Evolutionary conservation across 2,329 filamentous ascomycete species (phyloP).

Genomic region (Claviceps monticola): DNA sequence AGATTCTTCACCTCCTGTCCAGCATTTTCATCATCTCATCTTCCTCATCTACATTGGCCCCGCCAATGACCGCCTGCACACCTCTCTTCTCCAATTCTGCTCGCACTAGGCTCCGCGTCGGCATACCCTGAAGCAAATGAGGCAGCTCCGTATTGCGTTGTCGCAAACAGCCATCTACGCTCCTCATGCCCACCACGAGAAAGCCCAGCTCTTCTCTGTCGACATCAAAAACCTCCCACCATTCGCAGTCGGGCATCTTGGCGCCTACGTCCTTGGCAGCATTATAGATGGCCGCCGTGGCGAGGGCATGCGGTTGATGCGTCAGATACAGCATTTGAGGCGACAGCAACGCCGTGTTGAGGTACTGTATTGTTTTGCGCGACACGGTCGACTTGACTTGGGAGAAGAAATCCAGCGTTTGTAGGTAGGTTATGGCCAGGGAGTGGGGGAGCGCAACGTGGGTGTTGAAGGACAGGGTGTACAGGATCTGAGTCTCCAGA

Average conservation of each 20-base stretch:
- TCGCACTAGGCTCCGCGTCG: slow-evolving; percentile 45
- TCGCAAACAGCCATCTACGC: slow-evolving; percentile 56
- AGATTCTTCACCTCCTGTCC: slow-evolving; percentile 15
- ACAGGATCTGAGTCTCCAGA: slow-evolving; percentile 67
- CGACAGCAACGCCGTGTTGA: slow-evolving; percentile 77
- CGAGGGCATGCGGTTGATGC: slow-evolving; percentile 75
- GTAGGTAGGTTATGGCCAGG: slow-evolving; percentile 81
- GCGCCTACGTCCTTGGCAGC: slow-evolving; percentile 63
- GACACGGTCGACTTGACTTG: slow-evolving; percentile 39
- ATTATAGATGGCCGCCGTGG: slow-evolving; percentile 82
- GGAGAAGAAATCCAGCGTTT: slow-evolving; percentile 62
- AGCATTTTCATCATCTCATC: slow-evolving; percentile 28
- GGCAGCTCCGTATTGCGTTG: slow-evolving; percentile 44
- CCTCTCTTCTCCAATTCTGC: slow-evolving; percentile 44
- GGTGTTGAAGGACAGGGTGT: slow-evolving; percentile 64
- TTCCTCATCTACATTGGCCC: slow-evolving; percentile 24
- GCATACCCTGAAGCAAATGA: slow-evolving; percentile 32
- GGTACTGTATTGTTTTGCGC: slow-evolving; percentile 53
- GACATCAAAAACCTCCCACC: slow-evolving; percentile 98
- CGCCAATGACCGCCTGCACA: slow-evolving; percentile 20
- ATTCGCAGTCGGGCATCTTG: slow-evolving; percentile 70
- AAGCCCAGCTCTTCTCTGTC: slow-evolving; percentile 92
- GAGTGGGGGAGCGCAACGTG: slow-evolving; percentile 78
- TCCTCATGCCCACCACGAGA: slow-evolving; percentile 72
- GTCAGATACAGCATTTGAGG: slow-evolving; percentile 85